Base-by-base conservation (phyloP, 2,329 filamentous ascomycete species). In the Exophiala sp. region DNA sequence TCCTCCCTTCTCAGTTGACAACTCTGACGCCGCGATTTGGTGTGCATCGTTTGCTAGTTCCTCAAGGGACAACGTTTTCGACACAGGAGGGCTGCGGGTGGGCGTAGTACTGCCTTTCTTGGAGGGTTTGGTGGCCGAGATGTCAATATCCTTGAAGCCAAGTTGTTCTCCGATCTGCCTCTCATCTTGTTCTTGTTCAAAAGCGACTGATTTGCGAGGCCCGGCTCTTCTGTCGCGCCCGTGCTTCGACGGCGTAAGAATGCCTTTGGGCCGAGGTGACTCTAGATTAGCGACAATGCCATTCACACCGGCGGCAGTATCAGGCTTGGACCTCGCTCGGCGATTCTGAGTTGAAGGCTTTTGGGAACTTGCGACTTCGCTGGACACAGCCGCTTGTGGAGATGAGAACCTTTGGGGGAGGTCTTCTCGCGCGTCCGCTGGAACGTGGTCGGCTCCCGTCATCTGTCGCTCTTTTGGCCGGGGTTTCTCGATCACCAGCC, bases 81-180 rank as follows among this genome's bases (percentile, higher is more conserved):
- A 3, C 14, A 19, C 6, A 34, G 30, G 13, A 8, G 30, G 11
- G 10, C 13, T 16, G 30, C 9, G 14, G 6, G 35, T 21, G 38
- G 13, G 13, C 1, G 22, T 22, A 5, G 38, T 9, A 10, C 24
- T 41, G 21, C 5, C 21, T 41, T 41, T 41, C 8, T 3, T 24
- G 4, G 14, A 18, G 22, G 37, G 14, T 18, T 47, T 52, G 35
- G 53, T 59, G 40, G 13, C 41, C 30, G 56, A 57, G 16, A 21
- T 52, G 23, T 47, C 51, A 34, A 62, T 61, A 35, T 62, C 59
- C 38, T 57, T 61, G 56, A 62, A 62, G 2, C 60, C 60, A 21
- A 62, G 34, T 21, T 60, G 57, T 39, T 58, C 55, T 37, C 55
- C 52, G 27, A 60, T 57, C 32, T 50, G 44, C 29, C 48, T 53